phyloP scores from a whole-genome alignment of 1,284 basidiomycete species.

The Phellinidium pouzarii region DNA sequence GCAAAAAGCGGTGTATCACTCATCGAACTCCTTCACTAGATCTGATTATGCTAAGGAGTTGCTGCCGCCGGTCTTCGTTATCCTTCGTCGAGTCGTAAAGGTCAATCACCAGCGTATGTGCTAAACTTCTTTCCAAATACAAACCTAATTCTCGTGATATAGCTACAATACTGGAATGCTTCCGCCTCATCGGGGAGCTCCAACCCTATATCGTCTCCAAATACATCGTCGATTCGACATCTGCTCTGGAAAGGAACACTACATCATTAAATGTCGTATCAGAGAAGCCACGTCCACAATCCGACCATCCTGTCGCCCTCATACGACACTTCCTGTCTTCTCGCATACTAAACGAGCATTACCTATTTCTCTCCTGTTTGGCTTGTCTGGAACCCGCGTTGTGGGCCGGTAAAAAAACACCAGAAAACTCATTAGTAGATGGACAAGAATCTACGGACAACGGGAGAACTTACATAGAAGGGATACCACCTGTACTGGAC shows the following conservation, averaged over 20 bases:
- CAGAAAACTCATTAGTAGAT: background rate
- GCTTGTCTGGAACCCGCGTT: constrained; percentile 45
- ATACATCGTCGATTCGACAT: constrained; percentile 25
- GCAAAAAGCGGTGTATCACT: background rate
- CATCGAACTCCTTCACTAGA: background rate
- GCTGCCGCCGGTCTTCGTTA: constrained; percentile 5
- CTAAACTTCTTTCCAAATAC: background rate
- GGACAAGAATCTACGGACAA: background rate
- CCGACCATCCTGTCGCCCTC: constrained; percentile 34
- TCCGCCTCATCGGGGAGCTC: constrained; percentile 35
- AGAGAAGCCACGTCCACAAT: constrained; percentile 17
- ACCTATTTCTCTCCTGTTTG: constrained; percentile 59
- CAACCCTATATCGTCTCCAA: constrained; percentile 27
- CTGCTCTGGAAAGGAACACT: background rate
- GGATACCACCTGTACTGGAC: constrained; percentile 47
- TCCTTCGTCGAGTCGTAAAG: constrained; percentile 10
- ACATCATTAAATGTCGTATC: background rate
- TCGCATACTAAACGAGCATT: constrained; percentile 49
- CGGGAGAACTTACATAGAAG: constrained; percentile 22
- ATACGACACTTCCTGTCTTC: constrained; percentile 55
- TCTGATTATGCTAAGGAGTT: background rate
- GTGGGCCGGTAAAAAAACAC: constrained; percentile 51
- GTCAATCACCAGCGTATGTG: constrained; percentile 8
- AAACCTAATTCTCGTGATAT: background rate
- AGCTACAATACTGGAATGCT: constrained; percentile 45